Percentiles rank a stretch among this genome's conserved stretches.
These are phyloP conservation scores for Cicer arietinum DNA, from an alignment of 306 rosid genomes.

Conservation along the genomic window DNA sequence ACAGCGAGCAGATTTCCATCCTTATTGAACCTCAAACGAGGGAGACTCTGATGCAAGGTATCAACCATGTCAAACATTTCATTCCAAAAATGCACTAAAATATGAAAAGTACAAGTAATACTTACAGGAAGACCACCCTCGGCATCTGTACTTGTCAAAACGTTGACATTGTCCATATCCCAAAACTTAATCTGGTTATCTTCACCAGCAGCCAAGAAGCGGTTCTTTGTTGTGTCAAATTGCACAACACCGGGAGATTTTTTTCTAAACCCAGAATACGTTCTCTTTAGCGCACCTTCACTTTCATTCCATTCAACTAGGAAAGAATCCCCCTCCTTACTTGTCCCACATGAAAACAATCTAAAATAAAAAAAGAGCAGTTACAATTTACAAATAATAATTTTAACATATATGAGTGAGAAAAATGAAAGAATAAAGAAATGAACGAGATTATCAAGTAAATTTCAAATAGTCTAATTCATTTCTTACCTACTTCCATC, in stretches of 20 bases:
- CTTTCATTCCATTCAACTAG: conserved; percentile 92
- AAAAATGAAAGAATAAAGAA: background rate
- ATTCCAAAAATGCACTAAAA: conserved; percentile 34
- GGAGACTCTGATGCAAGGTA: conserved; percentile 61
- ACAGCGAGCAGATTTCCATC: conserved; percentile 90
- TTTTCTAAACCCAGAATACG: conserved; percentile 74
- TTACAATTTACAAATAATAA: conserved; percentile 18
- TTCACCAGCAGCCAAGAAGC: conserved; percentile 86
- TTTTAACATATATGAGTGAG: background rate
- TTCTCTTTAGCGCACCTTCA: conserved; percentile 74
- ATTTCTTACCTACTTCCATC: conserved; percentile 78
- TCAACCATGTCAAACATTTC: conserved; percentile 42
- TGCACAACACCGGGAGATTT: conserved; percentile 73
- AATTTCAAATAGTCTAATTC: background rate
- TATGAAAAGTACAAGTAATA: conserved; percentile 32
- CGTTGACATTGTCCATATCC: conserved; percentile 72
- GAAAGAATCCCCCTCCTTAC: conserved; percentile 79
- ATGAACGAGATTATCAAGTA: background rate
- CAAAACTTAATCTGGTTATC: conserved; percentile 87
- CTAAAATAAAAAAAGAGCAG: conserved; percentile 48
- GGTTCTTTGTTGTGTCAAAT: conserved; percentile 77
- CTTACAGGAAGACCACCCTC: conserved; percentile 88
- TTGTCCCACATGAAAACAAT: conserved; percentile 92
- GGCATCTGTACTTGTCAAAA: conserved; percentile 67
- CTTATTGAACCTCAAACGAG: conserved; percentile 81